A percentile compares a stretch with the other conserved stretches of the same genome.
These are phyloP conservation scores for Gypsophila paniculata DNA, from an alignment of 179 eudicot species.

Conservation along the genomic window DNA sequence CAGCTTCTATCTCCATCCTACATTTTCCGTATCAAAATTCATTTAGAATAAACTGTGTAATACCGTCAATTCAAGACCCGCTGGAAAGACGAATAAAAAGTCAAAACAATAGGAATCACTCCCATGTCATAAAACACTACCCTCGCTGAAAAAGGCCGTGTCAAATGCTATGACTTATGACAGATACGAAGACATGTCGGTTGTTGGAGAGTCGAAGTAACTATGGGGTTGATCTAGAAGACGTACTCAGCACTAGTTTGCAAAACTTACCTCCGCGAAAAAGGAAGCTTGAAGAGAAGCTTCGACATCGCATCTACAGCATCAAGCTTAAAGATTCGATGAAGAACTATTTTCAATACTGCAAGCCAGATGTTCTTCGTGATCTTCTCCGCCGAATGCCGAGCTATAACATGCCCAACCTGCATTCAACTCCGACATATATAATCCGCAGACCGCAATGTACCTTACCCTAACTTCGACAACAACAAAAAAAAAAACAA, in stretches of 20 bases:
- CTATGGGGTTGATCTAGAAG: too few relatives aligned
- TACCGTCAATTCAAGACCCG: not conserved
- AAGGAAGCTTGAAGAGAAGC: conserved; percentile 64
- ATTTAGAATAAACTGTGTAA: not conserved
- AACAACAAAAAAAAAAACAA: not conserved
- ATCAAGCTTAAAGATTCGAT: conserved; percentile 69
- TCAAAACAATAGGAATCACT: not conserved
- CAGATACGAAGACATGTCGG: too few relatives aligned
- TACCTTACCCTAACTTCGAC: not conserved
- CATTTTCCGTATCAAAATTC: not conserved
- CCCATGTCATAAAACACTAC: not conserved
- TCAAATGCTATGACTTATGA: too few relatives aligned
- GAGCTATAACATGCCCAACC: conserved; percentile 91
- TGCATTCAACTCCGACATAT: conserved; percentile 20
- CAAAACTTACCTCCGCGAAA: conserved; percentile 60
- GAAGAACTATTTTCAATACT: conserved; percentile 59
- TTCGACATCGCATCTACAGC: conserved; percentile 64
- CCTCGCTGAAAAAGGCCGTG: not conserved
- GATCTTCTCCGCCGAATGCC: conserved; percentile 74
- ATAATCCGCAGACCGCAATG: not conserved
- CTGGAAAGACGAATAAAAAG: too few relatives aligned
- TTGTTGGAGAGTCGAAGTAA: too few relatives aligned
- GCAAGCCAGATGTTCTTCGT: conserved; percentile 61
- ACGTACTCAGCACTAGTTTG: too few relatives aligned
- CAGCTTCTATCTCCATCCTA: conserved; percentile 99